Evolutionary conservation across 2,329 filamentous ascomycete genomes (phyloP).

Genomic region (Aschersonia sp.): DNA sequence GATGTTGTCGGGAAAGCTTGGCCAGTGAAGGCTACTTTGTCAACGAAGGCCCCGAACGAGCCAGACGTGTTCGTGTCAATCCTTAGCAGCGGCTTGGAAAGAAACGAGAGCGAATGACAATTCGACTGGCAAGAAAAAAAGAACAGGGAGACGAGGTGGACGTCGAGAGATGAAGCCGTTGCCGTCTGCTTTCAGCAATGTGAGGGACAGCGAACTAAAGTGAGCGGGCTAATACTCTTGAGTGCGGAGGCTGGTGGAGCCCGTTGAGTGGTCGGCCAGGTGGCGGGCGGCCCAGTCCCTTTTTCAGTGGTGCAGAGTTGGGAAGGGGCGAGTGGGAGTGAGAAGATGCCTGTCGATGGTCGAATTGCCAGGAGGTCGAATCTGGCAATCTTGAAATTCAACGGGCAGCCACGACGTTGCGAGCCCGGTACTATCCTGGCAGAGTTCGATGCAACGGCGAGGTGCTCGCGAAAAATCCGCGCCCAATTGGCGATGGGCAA

Average conservation of each 20-base stretch:
- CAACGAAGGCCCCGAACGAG: no score
- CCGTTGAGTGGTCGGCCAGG: constrained; percentile 4
- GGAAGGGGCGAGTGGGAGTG: neutral
- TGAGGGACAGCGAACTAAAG: constrained; percentile 1
- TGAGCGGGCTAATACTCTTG: constrained; percentile 1
- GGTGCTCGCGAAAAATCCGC: no score
- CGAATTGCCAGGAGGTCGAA: neutral
- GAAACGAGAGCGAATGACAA: neutral
- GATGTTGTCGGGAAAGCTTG: neutral
- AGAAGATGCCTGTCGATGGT: no score
- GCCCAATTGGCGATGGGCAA: no score
- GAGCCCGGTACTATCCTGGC: no score
- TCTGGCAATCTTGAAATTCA: no score
- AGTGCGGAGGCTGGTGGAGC: constrained; percentile 5
- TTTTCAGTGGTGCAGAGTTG: neutral
- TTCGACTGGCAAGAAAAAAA: neutral
- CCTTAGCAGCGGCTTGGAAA: no score
- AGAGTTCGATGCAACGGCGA: no score
- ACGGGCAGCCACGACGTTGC: no score
- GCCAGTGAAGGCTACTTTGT: neutral
- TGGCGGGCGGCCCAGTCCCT: neutral
- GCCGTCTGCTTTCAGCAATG: constrained; percentile 3
- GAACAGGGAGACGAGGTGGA: neutral
- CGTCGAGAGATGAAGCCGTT: constrained; percentile 2
- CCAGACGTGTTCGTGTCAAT: no score